Evolutionary conservation across 2,329 filamentous ascomycete species (phyloP).

Genomic region (Exutisphaerella laricina): DNA sequence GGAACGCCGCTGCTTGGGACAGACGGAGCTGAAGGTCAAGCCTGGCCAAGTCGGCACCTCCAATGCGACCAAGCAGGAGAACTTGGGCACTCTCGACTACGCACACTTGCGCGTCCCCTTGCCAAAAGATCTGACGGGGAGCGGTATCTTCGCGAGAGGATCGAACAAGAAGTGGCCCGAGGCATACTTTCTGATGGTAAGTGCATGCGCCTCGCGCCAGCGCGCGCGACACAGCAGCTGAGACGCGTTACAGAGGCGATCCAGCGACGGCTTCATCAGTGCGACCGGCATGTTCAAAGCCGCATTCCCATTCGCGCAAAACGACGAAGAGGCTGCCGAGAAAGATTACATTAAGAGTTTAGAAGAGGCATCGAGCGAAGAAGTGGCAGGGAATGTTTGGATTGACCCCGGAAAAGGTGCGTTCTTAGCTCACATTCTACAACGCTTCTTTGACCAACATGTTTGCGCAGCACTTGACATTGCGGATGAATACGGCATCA

Average conservation of each 20-base stretch:
- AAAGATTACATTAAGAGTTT: conserved; percentile 80
- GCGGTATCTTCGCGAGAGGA: conserved; percentile 84
- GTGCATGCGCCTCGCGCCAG: conserved; percentile 7
- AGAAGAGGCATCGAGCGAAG: conserved; percentile 74
- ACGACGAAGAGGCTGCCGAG: conserved; percentile 67
- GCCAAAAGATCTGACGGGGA: conserved; percentile 78
- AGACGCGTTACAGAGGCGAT: conserved; percentile 57
- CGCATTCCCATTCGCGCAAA: conserved; percentile 66
- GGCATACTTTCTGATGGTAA: conserved; percentile 87
- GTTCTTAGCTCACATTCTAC: conserved; percentile 13
- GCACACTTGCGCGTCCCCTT: conserved; percentile 89
- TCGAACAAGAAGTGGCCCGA: conserved; percentile 59
- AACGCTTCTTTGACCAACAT: conserved; percentile 14
- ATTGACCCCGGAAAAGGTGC: conserved; percentile 69
- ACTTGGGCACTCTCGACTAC: conserved; percentile 86
- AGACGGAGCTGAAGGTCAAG: conserved; percentile 84
- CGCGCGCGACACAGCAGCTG: conserved; percentile 9
- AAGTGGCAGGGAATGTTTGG: conserved; percentile 96
- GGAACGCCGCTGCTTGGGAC: conserved; percentile 77
- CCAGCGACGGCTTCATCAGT: conserved; percentile 76
- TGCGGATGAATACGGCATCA: conserved; percentile 80
- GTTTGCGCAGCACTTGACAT: conserved; percentile 63
- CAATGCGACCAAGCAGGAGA: conserved; percentile 65
- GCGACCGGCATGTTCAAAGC: conserved; percentile 92
- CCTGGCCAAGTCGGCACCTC: conserved; percentile 65